Evolutionary conservation across 2,329 filamentous ascomycete genomes (phyloP), one percentile per base, ranked within the genome.

Genomic region (Gaeumannomyces tritici): DNA sequence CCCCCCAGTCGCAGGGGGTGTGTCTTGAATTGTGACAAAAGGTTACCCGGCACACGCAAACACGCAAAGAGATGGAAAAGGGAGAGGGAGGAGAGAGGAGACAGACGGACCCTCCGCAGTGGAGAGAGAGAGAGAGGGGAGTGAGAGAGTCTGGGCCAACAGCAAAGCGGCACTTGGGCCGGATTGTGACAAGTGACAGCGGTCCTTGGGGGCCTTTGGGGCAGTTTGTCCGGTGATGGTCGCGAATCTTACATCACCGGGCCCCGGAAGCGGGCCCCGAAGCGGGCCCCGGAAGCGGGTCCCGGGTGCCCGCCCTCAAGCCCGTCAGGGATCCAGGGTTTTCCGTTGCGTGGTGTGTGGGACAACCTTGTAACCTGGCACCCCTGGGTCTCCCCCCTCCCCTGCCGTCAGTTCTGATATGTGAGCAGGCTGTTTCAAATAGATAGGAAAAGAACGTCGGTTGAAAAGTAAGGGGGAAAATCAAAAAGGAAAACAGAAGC

Each of bases 121-220:
- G 31, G 9, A 33, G 13, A n/a, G 35, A 55, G 55, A 4, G 24
- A 56, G 55, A n/a, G n/a, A n/a, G n/a, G n/a, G 13, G 35, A 55
- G 55, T 15, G 24, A 56, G 55, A n/a, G n/a, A n/a, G n/a, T n/a
- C n/a, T n/a, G n/a, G n/a, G n/a, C n/a, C n/a, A n/a, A n/a, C 42
- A 47, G n/a, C 7, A 21, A 21, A 21, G 56, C 42, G 27, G 29
- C 33, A 60, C 62, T 62, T 60, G 60, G 60, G 51, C 62, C 62
- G n/a, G 51, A 63, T 62, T 57, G 27, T 63, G 62, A 63, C 56
- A 63, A 61, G 33, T 61, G 60, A 62, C 51, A 29, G 29, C 27
- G 27, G 27, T n/a, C n/a, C 59, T 61, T 61, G 59, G 27, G 59
- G 27, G 18, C 59, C 56, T 61, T 47, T 61, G 47, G 51, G n/a